Percentiles rank a stretch among this genome's conserved stretches.
These are phyloP conservation scores for Pontederia paniculata DNA, from an alignment of 176 grass and related monocot species.

Conservation along the genomic window DNA sequence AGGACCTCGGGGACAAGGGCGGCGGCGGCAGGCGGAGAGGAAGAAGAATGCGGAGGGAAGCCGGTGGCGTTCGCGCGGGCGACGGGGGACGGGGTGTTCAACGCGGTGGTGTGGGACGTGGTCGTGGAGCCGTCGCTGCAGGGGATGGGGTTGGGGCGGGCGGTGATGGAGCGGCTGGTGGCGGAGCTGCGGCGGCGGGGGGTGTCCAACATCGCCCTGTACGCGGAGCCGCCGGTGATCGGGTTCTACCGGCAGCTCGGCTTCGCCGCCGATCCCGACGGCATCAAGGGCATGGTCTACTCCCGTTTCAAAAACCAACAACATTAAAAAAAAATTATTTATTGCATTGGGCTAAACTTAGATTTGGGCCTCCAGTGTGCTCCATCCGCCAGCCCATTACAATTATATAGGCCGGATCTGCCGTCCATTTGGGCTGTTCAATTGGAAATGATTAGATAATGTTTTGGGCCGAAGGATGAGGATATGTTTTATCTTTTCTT, in stretches of 20 bases:
- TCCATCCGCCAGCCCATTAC: too few species aligned
- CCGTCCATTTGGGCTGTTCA: too few species aligned
- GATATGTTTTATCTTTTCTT: too few species aligned
- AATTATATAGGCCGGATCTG: too few species aligned
- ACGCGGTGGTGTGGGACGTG: constrained; percentile 93
- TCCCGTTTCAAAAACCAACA: constrained; percentile 36
- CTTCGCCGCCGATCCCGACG: constrained; percentile 70
- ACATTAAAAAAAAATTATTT: not conserved
- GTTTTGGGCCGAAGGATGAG: too few species aligned
- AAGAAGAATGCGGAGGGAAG: not conserved
- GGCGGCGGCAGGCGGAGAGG: not conserved
- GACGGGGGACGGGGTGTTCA: constrained; percentile 87
- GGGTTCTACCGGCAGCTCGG: constrained; percentile 65
- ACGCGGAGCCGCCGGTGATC: constrained; percentile 64
- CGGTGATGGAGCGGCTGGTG: constrained; percentile 80
- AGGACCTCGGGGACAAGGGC: not conserved
- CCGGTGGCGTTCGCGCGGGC: constrained; percentile 93
- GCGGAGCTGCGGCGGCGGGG: constrained; percentile 43
- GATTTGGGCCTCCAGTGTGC: too few species aligned
- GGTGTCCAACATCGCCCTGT: constrained; percentile 75
- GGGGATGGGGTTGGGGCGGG: constrained; percentile 69
- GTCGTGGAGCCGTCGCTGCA: constrained; percentile 78
- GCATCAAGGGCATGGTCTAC: constrained; percentile 67
- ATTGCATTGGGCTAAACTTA: too few species aligned
- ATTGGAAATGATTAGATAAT: too few species aligned